Evolutionary conservation across 2,329 filamentous ascomycete genomes (phyloP).

Genomic region (Blumeria graminis): DNA sequence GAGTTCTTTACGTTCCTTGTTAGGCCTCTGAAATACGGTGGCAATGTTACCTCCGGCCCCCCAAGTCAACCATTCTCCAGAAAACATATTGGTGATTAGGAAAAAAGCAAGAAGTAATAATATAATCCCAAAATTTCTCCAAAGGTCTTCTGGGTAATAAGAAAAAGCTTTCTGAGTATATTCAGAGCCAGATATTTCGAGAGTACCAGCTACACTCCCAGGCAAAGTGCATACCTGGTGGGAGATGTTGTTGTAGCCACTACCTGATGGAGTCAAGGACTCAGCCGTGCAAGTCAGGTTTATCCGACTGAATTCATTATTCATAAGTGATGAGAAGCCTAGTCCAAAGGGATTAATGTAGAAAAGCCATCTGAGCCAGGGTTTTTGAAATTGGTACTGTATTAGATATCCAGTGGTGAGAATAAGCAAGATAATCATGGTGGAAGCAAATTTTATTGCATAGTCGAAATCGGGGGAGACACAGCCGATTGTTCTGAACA

Average conservation of each 20-base stretch:
- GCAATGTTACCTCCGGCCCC: conserved; percentile 62
- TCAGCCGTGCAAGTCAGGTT: conserved; percentile 42
- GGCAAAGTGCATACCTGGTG: conserved; percentile 63
- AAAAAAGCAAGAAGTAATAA: conserved; percentile 53
- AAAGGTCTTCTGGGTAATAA: conserved; percentile 42
- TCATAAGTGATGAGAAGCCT: conserved; percentile 56
- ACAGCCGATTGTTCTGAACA: conserved; percentile 54
- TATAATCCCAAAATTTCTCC: conserved; percentile 70
- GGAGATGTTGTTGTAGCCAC: conserved; percentile 42
- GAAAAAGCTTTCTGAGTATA: conserved; percentile 48
- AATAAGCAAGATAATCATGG: conserved; percentile 61
- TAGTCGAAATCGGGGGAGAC: conserved; percentile 62
- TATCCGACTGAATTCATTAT: conserved; percentile 57
- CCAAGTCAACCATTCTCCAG: conserved; percentile 57
- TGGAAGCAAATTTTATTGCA: conserved; percentile 59
- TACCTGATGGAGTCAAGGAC: conserved; percentile 47
- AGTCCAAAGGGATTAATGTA: conserved; percentile 55
- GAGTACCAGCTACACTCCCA: conserved; percentile 42
- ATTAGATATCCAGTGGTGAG: conserved; percentile 67
- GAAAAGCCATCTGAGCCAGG: conserved; percentile 60
- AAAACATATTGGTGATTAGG: conserved; percentile 46
- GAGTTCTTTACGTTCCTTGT: conserved; percentile 38
- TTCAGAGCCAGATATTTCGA: conserved; percentile 34
- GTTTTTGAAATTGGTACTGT: conserved; percentile 48
- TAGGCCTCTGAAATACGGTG: conserved; percentile 50